Evolutionary conservation across 352 stramenopile genomes (phyloP).

Genomic region (Pythium apleroticum): DNA sequence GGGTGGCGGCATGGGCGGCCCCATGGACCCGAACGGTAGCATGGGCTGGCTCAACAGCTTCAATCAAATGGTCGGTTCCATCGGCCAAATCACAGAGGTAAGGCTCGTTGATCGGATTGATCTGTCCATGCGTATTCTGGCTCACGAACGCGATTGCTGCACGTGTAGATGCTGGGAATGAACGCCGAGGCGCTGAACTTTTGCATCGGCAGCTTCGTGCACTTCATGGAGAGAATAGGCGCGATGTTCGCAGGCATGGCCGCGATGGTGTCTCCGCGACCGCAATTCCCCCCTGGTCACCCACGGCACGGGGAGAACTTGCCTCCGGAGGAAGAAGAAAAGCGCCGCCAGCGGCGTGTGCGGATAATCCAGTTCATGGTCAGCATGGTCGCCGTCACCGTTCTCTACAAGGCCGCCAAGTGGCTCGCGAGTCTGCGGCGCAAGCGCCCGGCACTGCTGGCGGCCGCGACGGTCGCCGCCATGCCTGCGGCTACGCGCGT

Average conservation of each 20-base stretch:
- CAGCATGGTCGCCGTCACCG: conserved; percentile 49
- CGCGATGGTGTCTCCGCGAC: conserved; percentile 63
- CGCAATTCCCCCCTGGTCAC: conserved; percentile 65
- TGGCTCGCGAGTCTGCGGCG: conserved; percentile 54
- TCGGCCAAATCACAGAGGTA: conserved; percentile 44
- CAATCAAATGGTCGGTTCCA: conserved; percentile 37
- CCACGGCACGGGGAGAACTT: conserved; percentile 67
- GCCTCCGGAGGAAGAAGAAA: conserved; percentile 70
- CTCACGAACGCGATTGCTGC: not conserved
- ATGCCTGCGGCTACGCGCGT: not conserved
- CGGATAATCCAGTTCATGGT: conserved; percentile 82
- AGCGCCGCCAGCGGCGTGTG: conserved; percentile 63
- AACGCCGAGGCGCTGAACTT: conserved; percentile 44
- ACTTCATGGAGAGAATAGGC: conserved; percentile 83
- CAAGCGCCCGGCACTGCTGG: conserved; percentile 36
- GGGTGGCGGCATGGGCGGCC: conserved; percentile 27
- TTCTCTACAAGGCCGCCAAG: conserved; percentile 57
- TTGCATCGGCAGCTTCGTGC: conserved; percentile 65
- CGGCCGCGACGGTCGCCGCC: conserved; percentile 13
- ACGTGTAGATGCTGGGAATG: conserved; percentile 36
- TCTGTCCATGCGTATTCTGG: not conserved
- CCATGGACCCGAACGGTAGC: conserved; percentile 36
- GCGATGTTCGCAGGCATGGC: conserved; percentile 71
- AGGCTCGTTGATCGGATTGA: not conserved
- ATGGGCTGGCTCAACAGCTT: conserved; percentile 40